Percentiles rank a stretch among this genome's conserved stretches.
phyloP scores from a whole-genome alignment of 2,329 filamentous ascomycete species.

The Talaromyces sp. region DNA sequence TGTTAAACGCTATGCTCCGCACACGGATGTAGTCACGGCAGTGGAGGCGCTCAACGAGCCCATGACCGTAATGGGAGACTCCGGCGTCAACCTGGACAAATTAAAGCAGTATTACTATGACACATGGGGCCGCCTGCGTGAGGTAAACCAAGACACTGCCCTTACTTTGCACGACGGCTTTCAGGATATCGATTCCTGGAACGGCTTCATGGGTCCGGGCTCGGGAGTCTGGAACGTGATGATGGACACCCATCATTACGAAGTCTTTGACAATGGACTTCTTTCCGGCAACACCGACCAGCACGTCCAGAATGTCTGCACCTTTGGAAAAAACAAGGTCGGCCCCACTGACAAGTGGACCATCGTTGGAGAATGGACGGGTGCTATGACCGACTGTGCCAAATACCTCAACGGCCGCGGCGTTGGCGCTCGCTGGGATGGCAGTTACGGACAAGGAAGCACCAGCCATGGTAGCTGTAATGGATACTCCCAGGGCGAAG shows the following conservation, averaged over 20 bases:
- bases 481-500: constrained; percentile 45
- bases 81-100: constrained; percentile 33
- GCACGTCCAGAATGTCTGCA: constrained; percentile 55
- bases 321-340: constrained; percentile 45
- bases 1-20: constrained; percentile 52
- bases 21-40: constrained; percentile 55
- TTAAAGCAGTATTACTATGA: constrained; percentile 53
- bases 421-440: constrained; percentile 55
- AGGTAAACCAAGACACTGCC: constrained; percentile 40
- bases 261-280: constrained; percentile 53
- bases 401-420: constrained; percentile 53
- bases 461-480: constrained; percentile 51
- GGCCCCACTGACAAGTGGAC: constrained; percentile 58
- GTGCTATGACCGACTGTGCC: constrained; percentile 59
- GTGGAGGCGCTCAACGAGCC: constrained; percentile 45
- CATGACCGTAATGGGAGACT: constrained; percentile 27
- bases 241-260: constrained; percentile 66
- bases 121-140: constrained; percentile 43
- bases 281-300: constrained; percentile 47
- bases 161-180: constrained; percentile 54
- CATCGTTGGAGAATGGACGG: constrained; percentile 66
- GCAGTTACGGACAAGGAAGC: constrained; percentile 43
- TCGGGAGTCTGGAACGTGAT: constrained; percentile 46
- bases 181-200: constrained; percentile 50
- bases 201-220: constrained; percentile 52